phyloP scores from a whole-genome alignment of 768 basidiomycete species.

The Leccinum subgranulosum region DNA sequence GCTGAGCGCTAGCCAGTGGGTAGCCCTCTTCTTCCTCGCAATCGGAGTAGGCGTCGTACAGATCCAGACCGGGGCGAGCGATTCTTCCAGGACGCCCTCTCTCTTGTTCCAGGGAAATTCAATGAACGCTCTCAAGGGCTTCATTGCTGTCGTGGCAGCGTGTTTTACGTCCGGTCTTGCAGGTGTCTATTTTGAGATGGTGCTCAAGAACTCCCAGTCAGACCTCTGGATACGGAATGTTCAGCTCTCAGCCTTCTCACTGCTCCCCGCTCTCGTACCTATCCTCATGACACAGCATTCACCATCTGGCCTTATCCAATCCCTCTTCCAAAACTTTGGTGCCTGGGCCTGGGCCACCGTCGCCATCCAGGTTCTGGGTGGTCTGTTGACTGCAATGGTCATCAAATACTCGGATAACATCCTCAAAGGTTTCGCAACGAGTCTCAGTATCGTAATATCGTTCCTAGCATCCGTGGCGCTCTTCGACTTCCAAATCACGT shows the following conservation, averaged over 20 bases:
- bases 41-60: constrained; percentile 89
- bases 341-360: constrained; percentile 92
- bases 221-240: constrained; percentile 98
- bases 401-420: constrained; percentile 95
- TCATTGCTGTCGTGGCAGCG: constrained; percentile 84
- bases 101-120: constrained; percentile 40
- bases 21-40: constrained; percentile 80
- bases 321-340: constrained; percentile 83
- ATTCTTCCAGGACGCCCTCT: constrained; percentile 26
- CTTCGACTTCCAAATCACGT: constrained; percentile 85
- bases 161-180: constrained; percentile 96
- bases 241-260: constrained; percentile 91
- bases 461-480: constrained; percentile 90
- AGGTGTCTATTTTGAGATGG: constrained; percentile 98
- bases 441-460: constrained; percentile 89
- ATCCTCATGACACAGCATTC: constrained; percentile 54
- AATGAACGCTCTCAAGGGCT: constrained; percentile 84
- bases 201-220: constrained; percentile 82
- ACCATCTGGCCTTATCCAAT: constrained; percentile 39
- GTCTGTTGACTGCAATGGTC: constrained; percentile 87
- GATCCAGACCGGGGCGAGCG: constrained; percentile 52
- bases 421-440: constrained; percentile 93
- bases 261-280: constrained; percentile 83
- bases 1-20: constrained; percentile 74
- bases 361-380: constrained; percentile 84